These are phyloP conservation scores for Lithospermum erythrorhizon DNA, from an alignment of 257 asterid genomes.

Conservation along the genomic window DNA sequence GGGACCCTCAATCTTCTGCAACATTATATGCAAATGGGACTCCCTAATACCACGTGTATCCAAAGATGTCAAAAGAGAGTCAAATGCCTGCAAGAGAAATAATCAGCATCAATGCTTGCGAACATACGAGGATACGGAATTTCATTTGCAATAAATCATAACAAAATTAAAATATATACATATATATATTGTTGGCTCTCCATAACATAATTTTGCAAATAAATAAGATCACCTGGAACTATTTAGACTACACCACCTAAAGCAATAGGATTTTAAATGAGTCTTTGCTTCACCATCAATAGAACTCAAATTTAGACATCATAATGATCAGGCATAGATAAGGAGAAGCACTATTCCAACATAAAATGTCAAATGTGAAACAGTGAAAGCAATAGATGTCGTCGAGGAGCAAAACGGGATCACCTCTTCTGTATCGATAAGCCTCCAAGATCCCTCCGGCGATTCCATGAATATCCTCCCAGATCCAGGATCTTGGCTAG, in stretches of 20 bases:
- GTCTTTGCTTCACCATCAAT: too few relatives aligned
- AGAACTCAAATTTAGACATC: background rate
- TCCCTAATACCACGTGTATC: conserved; percentile 92
- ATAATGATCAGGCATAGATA: background rate
- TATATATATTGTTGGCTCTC: too few relatives aligned
- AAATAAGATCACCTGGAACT: background rate
- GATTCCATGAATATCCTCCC: conserved; percentile 85
- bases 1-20: conserved; percentile 67
- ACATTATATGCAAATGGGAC: conserved; percentile 89
- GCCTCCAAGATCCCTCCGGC: conserved; percentile 65
- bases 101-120: background rate
- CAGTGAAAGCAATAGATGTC: background rate
- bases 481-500: conserved; percentile 85
- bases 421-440: conserved; percentile 83
- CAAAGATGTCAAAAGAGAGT: conserved; percentile 57
- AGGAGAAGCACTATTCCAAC: background rate
- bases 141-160: background rate
- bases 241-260: too few relatives aligned
- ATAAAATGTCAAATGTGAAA: background rate
- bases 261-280: too few relatives aligned
- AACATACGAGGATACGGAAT: background rate
- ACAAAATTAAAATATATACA: too few relatives aligned
- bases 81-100: conserved; percentile 63
- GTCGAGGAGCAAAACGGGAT: background rate
- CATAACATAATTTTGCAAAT: background rate